Conservation (phyloP, 2,329 filamentous ascomycete genomes). For the Fusarium humuli region DNA sequence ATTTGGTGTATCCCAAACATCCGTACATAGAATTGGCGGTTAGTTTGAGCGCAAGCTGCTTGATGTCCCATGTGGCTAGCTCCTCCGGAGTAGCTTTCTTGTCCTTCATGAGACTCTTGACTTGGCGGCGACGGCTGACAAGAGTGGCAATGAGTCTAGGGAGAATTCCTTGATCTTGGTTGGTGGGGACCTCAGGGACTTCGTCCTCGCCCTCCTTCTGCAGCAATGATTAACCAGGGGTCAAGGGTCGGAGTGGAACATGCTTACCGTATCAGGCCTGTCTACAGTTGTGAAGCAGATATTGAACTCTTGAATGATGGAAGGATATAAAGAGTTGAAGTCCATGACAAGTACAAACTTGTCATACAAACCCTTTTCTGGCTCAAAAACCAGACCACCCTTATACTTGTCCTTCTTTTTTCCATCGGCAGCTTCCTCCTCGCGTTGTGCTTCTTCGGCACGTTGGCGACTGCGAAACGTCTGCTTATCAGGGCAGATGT, state of each 20-base stretch:
- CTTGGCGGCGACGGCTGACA: constrained; percentile 87
- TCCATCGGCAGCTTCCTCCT: constrained; percentile 75
- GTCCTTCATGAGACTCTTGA: constrained; percentile 97
- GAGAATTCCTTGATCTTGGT: constrained; percentile 85
- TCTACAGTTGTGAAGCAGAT: constrained; percentile 99
- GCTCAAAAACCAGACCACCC: constrained; percentile 97
- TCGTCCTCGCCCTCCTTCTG: constrained; percentile 79
- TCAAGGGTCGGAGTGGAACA: background rate
- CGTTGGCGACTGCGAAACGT: constrained; percentile 80
- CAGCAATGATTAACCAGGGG: constrained; percentile 45
- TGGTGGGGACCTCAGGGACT: constrained; percentile 85
- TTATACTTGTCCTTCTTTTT: constrained; percentile 99
- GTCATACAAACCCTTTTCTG: constrained; percentile 96
- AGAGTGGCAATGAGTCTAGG: constrained; percentile 92
- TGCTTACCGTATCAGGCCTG: constrained; percentile 74
- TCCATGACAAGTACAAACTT: constrained; percentile 99
- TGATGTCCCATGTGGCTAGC: constrained; percentile 96
- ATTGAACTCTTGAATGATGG: constrained; percentile 99
- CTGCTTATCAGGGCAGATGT: constrained; percentile 96
- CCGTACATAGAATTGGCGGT: constrained; percentile 99
- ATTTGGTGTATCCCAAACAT: constrained; percentile 95
- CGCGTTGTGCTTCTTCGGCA: constrained; percentile 74
- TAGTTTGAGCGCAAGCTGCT: constrained; percentile 94
- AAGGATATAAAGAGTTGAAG: constrained; percentile 98
- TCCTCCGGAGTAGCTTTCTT: constrained; percentile 87